Evolutionary conservation across 208 protist species (phyloP).

Genomic region (Crithidia brevicula): DNA sequence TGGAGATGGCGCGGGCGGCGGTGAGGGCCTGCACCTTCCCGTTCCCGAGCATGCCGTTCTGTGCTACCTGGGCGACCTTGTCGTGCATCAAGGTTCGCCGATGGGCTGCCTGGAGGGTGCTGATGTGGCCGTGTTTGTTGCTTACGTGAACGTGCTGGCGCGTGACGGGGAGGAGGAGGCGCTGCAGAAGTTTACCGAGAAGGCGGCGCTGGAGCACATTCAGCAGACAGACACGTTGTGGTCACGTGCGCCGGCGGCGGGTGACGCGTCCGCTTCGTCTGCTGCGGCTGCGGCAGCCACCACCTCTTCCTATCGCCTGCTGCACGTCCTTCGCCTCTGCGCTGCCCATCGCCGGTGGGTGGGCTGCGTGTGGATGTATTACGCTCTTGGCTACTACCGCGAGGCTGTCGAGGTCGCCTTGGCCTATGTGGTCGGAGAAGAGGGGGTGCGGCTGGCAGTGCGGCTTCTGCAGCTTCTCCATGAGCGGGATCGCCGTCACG

Average conservation of each 20-base stretch:
- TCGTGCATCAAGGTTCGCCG: not conserved
- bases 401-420: conserved; percentile 22
- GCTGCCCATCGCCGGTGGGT: conserved; percentile 9
- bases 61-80: conserved; percentile 12
- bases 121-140: conserved; percentile 8
- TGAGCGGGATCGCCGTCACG: conserved; percentile 11
- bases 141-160: conserved; percentile 15
- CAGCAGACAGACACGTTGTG: not conserved
- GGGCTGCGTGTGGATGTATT: conserved; percentile 41
- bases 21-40: not conserved
- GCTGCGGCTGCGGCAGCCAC: not conserved
- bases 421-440: conserved; percentile 1
- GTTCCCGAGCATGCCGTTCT: conserved; percentile 16
- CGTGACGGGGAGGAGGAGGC: conserved; percentile 14
- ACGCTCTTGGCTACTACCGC: conserved; percentile 35
- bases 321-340: conserved; percentile 20
- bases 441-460: conserved; percentile 26
- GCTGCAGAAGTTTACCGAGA: conserved; percentile 12
- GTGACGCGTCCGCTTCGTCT: too few relatives aligned
- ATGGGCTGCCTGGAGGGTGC: not conserved
- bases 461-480: conserved; percentile 23
- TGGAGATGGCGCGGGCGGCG: not conserved
- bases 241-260: too few relatives aligned
- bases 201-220: conserved; percentile 4
- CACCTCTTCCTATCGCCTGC: not conserved